These are phyloP conservation scores for Pichia sp. DNA, from an alignment of 1,139 yeast genomes.

Conservation along the genomic window DNA sequence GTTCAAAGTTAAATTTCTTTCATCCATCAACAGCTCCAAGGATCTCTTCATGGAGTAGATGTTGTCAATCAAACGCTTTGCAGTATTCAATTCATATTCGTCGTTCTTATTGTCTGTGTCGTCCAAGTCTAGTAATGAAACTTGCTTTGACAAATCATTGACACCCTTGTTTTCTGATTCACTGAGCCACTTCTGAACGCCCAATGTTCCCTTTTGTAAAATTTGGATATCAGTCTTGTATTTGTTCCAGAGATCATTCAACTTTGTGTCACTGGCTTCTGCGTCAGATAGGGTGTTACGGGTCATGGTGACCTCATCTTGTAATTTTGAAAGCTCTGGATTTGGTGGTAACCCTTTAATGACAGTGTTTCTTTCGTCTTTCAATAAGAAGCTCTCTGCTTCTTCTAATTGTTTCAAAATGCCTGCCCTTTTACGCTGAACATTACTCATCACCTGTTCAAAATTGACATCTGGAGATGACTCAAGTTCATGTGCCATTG, in stretches of 20 bases:
- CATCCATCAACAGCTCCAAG: slow-evolving; percentile 48
- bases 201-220: slow-evolving; percentile 15
- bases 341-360: slow-evolving; percentile 5
- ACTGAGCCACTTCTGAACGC: slow-evolving; percentile 16
- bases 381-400: slow-evolving; percentile 56
- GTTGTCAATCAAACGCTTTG: slow-evolving; percentile 36
- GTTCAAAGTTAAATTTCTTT: slow-evolving; percentile 55
- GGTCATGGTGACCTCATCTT: slow-evolving; percentile 26
- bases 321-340: slow-evolving; percentile 9
- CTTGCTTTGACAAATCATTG: slow-evolving; percentile 34
- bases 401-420: slow-evolving; percentile 43
- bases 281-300: slow-evolving; percentile 67
- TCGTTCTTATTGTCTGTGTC: slow-evolving; percentile 23
- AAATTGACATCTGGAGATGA: slow-evolving; percentile 14
- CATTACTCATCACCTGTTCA: slow-evolving; percentile 4
- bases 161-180: not conserved
- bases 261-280: slow-evolving; percentile 40
- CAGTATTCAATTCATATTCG: slow-evolving; percentile 27
- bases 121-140: slow-evolving; percentile 58
- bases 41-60: slow-evolving; percentile 43
- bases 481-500: slow-evolving; percentile 27
- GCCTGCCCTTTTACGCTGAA: slow-evolving; percentile 6
- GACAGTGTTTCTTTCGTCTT: slow-evolving; percentile 43
- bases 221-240: slow-evolving; percentile 15
- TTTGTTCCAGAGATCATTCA: slow-evolving; percentile 12